Evolutionary conservation across 305 asterid genomes (phyloP).

Genomic region (Plantago lanceolata): DNA sequence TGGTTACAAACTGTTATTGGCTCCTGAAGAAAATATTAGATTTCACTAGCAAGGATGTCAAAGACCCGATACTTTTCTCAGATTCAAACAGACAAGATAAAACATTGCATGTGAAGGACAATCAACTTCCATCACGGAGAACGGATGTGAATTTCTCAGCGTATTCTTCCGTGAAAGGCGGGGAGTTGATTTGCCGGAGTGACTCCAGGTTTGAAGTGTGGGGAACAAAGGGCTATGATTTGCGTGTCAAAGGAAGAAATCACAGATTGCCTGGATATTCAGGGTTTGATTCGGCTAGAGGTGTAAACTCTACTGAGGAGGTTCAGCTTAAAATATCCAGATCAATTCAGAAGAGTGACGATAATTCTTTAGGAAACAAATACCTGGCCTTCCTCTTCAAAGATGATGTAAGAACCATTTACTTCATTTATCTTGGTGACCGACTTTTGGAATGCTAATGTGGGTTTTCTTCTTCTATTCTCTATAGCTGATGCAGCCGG

Average conservation of each 20-base stretch:
- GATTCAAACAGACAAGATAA: constrained; percentile 57
- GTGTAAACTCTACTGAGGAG: constrained; percentile 51
- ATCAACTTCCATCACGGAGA: constrained; percentile 86
- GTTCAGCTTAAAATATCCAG: constrained; percentile 30
- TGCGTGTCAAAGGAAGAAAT: constrained; percentile 68
- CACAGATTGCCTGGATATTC: constrained; percentile 68
- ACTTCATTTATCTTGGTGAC: constrained; percentile 3
- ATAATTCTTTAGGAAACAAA: constrained; percentile 45
- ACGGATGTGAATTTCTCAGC: constrained; percentile 81
- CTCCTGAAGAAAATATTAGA: constrained; percentile 81
- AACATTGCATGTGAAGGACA: constrained; percentile 54
- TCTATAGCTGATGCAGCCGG: constrained; percentile 55
- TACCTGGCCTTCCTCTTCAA: constrained; percentile 64
- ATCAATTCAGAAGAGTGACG: constrained; percentile 32
- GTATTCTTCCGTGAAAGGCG: constrained; percentile 68
- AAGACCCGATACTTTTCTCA: constrained; percentile 70
- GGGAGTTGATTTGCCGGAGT: constrained; percentile 67
- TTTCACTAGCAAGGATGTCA: constrained; percentile 53
- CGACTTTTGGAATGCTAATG: constrained; percentile 16
- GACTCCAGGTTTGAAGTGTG: constrained; percentile 92
- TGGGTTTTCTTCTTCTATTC: constrained; percentile 1
- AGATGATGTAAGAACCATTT: constrained; percentile 63
- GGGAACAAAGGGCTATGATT: constrained; percentile 79
- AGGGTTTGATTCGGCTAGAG: constrained; percentile 47
- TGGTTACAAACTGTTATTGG: constrained; percentile 96